These are phyloP conservation scores for Epichloe glyceriae DNA, from an alignment of 2,329 filamentous ascomycete species.

Conservation along the genomic window DNA sequence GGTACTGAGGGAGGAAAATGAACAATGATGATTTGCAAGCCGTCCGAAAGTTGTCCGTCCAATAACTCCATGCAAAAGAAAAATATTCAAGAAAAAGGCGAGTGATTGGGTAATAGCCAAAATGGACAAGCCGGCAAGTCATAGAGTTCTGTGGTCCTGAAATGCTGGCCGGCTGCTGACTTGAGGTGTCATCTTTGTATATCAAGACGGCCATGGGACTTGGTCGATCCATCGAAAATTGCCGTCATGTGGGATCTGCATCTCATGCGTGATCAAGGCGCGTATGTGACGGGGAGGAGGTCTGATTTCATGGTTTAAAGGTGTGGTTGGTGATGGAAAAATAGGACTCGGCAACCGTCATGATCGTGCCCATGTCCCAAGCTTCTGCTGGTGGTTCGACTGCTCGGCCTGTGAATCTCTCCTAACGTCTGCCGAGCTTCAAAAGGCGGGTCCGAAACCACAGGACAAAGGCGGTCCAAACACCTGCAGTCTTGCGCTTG, in stretches of 20 bases:
- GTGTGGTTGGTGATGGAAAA: background rate
- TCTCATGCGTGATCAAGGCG: background rate
- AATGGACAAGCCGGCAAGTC: background rate
- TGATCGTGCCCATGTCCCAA: background rate
- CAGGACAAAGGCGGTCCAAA: conserved; percentile 50
- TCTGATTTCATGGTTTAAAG: background rate
- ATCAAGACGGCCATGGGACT: background rate
- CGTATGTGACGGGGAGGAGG: background rate
- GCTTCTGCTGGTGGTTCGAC: background rate
- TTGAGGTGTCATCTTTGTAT: background rate
- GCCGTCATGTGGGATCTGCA: background rate
- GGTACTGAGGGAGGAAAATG: background rate
- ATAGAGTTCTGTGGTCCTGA: background rate
- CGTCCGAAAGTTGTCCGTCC: background rate
- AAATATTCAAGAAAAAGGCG: background rate
- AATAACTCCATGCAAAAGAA: background rate
- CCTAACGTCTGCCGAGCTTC: conserved; percentile 28
- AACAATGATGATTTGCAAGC: background rate
- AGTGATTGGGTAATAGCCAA: background rate
- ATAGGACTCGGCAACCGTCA: background rate
- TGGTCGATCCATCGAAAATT: background rate
- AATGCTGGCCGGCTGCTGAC: background rate
- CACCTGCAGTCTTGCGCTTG: conserved; percentile 47
- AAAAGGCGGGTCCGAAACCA: conserved; percentile 46
- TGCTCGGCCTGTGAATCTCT: conserved; percentile 9